Evolutionary conservation across 371 early-diverging fungal genomes (phyloP), one percentile per base, ranked within the genome.

Genomic region (Gilbertella persicaria): DNA sequence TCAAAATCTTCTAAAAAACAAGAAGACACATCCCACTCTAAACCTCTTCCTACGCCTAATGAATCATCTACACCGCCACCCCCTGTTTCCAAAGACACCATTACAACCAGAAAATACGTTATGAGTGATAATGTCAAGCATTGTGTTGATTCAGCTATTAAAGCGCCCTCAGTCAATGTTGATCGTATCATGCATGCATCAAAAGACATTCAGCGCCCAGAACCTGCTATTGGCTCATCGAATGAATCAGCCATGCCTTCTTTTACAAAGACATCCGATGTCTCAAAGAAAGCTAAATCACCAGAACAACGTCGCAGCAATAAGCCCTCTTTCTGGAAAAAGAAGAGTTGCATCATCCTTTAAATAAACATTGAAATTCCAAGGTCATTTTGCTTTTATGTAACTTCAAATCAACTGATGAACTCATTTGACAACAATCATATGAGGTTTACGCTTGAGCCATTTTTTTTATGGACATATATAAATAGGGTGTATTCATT

Each of bases 81-180:
- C 16, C 43, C 25, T 33, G 13, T 33, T 33, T 33, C 33, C 8
- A 33, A 33, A 33, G 33, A 33, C 2, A 33, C 33, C 8, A 10
- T 33, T 33, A 13, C 33, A 25, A 25, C 23, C 14, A 35, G 44
- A 39, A 1, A 10, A n/a, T n/a, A 12, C 25, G 0, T 16, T 20
- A 26, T 50, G 25, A 58, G 51, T 25, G 51, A 58, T 9, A 39
- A 10, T 51, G 51, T 58, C 25, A 39, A 58, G 21, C 26, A 51
- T 19, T 44, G 58, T 33, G 51, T 58, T 20, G 10, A 51, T 38
- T 58, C 58, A 12, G 51, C 35, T 19, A 35, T 51, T 2, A 40
- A 51, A 21, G 37, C 58, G 14, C 40, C 46, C 30, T 33, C 45
- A 4, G 39, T 51, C 0, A 26, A 51, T 39, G 29, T 37, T 12